Evolutionary conservation across 2,329 filamentous ascomycete species (phyloP), one percentile per base, ranked within the genome.

Genomic region (Botrytis hyacinthi): DNA sequence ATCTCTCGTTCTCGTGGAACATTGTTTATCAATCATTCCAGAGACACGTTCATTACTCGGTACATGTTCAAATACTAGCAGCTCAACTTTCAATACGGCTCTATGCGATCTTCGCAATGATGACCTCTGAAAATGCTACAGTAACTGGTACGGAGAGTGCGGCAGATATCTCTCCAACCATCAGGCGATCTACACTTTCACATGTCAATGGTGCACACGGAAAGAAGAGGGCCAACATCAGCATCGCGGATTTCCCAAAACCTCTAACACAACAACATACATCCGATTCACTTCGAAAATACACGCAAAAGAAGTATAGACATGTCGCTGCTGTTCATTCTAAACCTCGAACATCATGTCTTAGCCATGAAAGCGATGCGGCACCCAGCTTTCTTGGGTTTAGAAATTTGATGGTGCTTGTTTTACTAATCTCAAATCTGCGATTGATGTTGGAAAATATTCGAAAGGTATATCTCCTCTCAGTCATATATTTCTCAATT

Each of bases 391-490:
- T 98, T 81, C 84, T 97, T 26, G 96, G 96, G 0, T 98, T 99
- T 81, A 88, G 95, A 74, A 99, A 99, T 81, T 87, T 99, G 76
- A 97, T 98, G 93, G 93, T 97, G 57, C 91, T 98, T 80, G 93
- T 98, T 54, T 84, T 97, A 75, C 90, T 98, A 80, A 94, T 95
- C 68, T 96, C 95, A 79, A 99, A 99, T 81, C 84, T 99, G 70
- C 91, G 96, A 76, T 87, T 99, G 79, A 93, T 98, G 85, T 94
- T 99, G 80, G 96, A 98, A 83, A 99, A 99, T 81, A 71, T 73
- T 46, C 71, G 66, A 70, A 73, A 73, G 71, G 71, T 72, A 46
- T 22, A 42, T 51, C 26, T 35, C 29, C 44, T 22, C 32, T 44
- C 32, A 26, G 35, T 65, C n/a, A 54, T 37, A 26, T 62, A 40